Evolutionary conservation across 2,329 filamentous ascomycete species (phyloP), one percentile per base, ranked within the genome.

Genomic region (Epichloe typhina): DNA sequence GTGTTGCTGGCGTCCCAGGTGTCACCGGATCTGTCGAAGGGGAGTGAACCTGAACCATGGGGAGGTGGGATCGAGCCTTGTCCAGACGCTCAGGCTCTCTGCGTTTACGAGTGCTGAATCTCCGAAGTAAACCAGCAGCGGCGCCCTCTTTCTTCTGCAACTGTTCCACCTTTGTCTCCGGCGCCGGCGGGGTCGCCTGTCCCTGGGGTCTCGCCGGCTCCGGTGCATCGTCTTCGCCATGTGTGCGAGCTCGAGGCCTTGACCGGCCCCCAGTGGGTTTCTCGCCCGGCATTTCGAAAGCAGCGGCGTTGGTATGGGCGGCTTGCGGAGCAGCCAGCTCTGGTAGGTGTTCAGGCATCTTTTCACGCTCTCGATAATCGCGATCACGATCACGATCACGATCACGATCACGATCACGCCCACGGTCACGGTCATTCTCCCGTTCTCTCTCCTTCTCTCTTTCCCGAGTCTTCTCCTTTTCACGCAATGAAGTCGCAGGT

Each of bases 261-360:
- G 87, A 84, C 53, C 91, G 77, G 43, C 88, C 87, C 42, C 89
- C 88, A 1, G 87, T 93, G 11, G 87, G 83, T 62, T 83, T 90
- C 67, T 95, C 89, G 17, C 90, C 90, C 0, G 88, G 82, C 76
- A 95, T 84, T 64, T 96, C 90, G 62, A 93, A 95, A 2, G 86
- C 72, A 2, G 82, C 79, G 23, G 85, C 75, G 60, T 97, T 97
- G 15, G 90, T 97, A 65, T 96, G 83, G 9, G 90, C 93, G 51
- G 86, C 86, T 59, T 88, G 85, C 3, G 93, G 93, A 15, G 88
- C 78, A 6, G 82, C 74, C 31, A 96, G 79, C 57, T 93, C 87
- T 1, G 86, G 84, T 55, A 93, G 71, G 0, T 68, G 61, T 8
- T 70, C 68, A 48, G 72, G 68, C 31, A 73, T 71, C 55, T 68